A percentile compares a stretch with the other conserved stretches of the same genome.
Conservation (phyloP, 805 yeast species). For the Nematodospora valgi region DNA sequence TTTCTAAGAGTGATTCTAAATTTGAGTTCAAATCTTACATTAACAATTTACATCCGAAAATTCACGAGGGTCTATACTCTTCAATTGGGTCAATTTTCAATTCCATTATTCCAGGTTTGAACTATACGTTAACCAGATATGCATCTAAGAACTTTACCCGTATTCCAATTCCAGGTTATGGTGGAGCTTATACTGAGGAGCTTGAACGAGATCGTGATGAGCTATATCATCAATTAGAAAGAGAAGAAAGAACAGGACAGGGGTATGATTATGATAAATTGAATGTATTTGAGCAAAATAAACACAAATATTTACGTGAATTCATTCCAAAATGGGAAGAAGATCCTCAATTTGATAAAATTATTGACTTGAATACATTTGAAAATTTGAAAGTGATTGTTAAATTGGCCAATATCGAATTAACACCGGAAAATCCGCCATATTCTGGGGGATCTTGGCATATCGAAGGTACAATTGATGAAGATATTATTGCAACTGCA, state of each 20-base stretch:
- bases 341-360: conserved; percentile 9
- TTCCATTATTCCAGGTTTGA: conserved; percentile 28
- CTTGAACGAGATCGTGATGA: conserved; percentile 8
- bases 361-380: conserved; percentile 14
- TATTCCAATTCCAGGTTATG: conserved; percentile 13
- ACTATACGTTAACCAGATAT: conserved; percentile 21
- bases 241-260: conserved; percentile 9
- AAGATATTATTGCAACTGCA: conserved; percentile 40
- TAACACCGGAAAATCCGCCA: conserved; percentile 37
- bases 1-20: conserved; percentile 10
- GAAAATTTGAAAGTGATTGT: conserved; percentile 32
- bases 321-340: conserved; percentile 6
- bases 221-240: conserved; percentile 7
- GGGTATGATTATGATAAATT: conserved; percentile 4
- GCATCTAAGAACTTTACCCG: conserved; percentile 16
- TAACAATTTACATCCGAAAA: conserved; percentile 37
- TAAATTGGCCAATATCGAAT: conserved; percentile 38
- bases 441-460: conserved; percentile 44
- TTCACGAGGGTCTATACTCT: conserved; percentile 22
- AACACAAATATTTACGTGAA: conserved; percentile 8
- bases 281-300: conserved; percentile 11
- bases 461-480: conserved; percentile 40
- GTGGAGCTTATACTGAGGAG: conserved; percentile 15
- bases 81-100: conserved; percentile 29
- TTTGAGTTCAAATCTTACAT: conserved; percentile 31